Base-by-base conservation (phyloP, 257 asterid genomes). In the Mitragyna speciosa region DNA sequence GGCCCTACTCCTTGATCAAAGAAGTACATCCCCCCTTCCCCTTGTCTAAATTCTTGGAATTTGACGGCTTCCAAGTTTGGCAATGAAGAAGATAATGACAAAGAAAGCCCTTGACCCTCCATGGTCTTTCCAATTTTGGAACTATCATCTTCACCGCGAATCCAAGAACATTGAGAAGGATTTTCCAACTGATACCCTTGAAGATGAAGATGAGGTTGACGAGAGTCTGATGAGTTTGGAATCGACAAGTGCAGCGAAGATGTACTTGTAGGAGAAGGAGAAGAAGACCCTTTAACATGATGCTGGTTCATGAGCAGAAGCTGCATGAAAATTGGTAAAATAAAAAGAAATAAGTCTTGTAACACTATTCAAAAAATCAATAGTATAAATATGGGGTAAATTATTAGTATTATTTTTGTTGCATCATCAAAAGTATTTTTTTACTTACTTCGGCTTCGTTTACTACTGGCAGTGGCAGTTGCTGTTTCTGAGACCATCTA, bases 71-170 rank as follows among this genome's bases (percentile, higher is more conserved):
- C 92, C 73, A 91, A 58, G 76, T 85, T 85, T 30, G 83, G 79
- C 47, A 88, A 72, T 24, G 92, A 79, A 15, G 90, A 90, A 3
- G 98, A 92, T 12, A 94, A 72, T 17, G 98, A 92, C 45, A 93
- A 78, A 28, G 98, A 93, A 76, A 93, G 97, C 7, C 89, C 97
- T 77, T 87, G 93, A 48, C 87, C 89, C 69, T 91, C 93, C 70
- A 84, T 26, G 6, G 79, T 52, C 48, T 85, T 79, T 61, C 87
- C 89, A 10, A 76, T 80, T 78, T 82, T 85, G 41, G 49, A 5
- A 12, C 70, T 39, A n/a, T 67, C 76, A 28, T 79, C 80, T 20
- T 83, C 78, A 16, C 85, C 73, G 1, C 84, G 79, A 52, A 84
- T 56, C 93, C 91, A 89, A 69, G 85, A 76, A 63, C 82, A 77